Evolutionary conservation across 192 early-diverging fungal genomes (phyloP), one percentile per base, ranked within the genome.

Genomic region (Backusella westeae): DNA sequence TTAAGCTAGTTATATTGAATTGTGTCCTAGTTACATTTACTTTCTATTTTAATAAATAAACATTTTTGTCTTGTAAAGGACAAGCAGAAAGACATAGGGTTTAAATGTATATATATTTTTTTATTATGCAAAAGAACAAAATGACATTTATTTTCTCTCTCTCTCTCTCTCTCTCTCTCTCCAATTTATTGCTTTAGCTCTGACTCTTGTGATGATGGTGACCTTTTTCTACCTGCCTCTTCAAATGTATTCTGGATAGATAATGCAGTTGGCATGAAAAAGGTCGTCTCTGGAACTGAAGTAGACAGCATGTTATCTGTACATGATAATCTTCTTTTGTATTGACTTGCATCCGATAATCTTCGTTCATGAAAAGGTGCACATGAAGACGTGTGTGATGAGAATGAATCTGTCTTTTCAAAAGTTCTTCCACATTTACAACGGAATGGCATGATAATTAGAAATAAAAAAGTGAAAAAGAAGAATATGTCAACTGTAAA

Each of bases 361-460:
- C 67, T 34, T 21, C 67, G 67, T n/a, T 38, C 15, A 69, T 69
- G 67, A 38, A 69, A 69, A 19, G 34, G 67, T 9, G 67, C 34
- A 21, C 67, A 69, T 3, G 21, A 34, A 38, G 67, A 69, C 15
- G 67, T 69, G 34, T 69, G 67, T 12, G 67, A 69, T 38, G 34
- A 34, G 6, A 69, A 69, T 38, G 67, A 69, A 69, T 69, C 67
- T 39, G 67, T 69, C 21, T 69, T 69, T 38, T 69, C 67, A 69
- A 69, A 69, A 8, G 67, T 69, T 19, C 67, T 69, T 69, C 67
- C 67, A 21, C 67, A 69, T 69, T 69, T 69, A 35, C 67, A 69
- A 26, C 67, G 67, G 67, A 41, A 69, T 41, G 67, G 67, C 67
- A 69, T 69, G 52, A 0, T n/a, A 32, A 8, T n/a, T 53, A n/a